These are phyloP conservation scores for Neohortaea acidophila DNA, from an alignment of 495 filamentous ascomycete genomes.

Conservation along the genomic window DNA sequence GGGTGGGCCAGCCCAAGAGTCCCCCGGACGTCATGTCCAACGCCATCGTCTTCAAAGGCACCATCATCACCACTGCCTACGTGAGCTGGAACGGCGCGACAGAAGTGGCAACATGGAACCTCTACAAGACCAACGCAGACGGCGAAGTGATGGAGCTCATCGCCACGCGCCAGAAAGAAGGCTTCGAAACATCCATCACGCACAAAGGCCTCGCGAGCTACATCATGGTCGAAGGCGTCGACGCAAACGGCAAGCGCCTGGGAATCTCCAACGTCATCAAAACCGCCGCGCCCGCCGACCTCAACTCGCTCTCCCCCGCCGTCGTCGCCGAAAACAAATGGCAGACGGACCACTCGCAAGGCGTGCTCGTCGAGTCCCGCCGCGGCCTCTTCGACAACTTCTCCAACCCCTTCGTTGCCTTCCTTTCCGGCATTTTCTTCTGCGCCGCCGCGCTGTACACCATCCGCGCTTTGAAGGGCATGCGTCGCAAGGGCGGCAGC, in stretches of 20 bases:
- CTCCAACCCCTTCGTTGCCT: not conserved
- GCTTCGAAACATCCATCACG: slow-evolving; percentile 2
- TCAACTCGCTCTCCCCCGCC: not conserved
- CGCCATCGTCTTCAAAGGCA: not conserved
- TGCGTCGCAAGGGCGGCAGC: no score
- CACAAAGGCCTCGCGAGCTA: not conserved
- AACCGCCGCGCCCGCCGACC: not conserved
- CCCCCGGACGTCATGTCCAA: slow-evolving; percentile 4
- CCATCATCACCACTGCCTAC: slow-evolving; percentile 1
- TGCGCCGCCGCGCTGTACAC: not conserved
- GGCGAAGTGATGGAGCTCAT: no score
- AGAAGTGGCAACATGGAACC: slow-evolving; percentile 6
- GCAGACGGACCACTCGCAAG: not conserved
- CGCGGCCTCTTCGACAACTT: not conserved
- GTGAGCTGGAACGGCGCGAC: slow-evolving; percentile 17
- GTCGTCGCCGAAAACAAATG: not conserved
- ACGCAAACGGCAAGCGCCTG: not conserved
- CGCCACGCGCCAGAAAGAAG: no score
- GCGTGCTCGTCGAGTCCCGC: not conserved
- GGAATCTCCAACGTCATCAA: not conserved
- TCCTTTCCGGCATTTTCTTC: not conserved
- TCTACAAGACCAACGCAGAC: not conserved
- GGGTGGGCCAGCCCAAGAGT: slow-evolving; percentile 2
- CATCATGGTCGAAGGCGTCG: not conserved
- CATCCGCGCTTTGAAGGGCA: no score